Conservation (phyloP, 495 filamentous ascomycete genomes). For the Penicillium paradoxum region DNA sequence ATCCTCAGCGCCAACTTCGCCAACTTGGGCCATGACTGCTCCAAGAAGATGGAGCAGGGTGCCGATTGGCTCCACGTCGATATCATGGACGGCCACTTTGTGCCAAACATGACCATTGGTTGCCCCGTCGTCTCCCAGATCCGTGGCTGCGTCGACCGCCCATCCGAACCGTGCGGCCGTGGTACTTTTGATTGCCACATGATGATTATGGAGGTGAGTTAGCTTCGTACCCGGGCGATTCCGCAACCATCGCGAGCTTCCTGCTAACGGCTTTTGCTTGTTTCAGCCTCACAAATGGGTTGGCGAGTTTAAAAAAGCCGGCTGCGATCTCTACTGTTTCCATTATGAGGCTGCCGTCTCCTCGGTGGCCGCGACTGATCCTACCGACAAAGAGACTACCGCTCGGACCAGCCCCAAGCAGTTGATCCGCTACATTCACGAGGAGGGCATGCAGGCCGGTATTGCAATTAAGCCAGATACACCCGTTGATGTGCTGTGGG, state of each 20-base stretch:
- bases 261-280: background rate
- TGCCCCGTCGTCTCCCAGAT: constrained; percentile 93
- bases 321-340: constrained; percentile 98
- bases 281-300: constrained; percentile 94
- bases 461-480: constrained; percentile 95
- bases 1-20: constrained; percentile 97
- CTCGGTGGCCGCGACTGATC: constrained; percentile 76
- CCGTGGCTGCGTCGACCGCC: constrained; percentile 70
- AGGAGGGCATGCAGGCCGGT: constrained; percentile 81
- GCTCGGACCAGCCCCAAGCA: constrained; percentile 71
- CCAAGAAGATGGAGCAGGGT: constrained; percentile 70
- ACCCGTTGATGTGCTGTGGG: constrained; percentile 82
- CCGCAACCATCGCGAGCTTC: background rate
- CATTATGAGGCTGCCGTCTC: constrained; percentile 95
- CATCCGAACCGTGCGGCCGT: constrained; percentile 52
- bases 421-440: constrained; percentile 85
- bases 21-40: constrained; percentile 77
- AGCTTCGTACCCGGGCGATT: background rate
- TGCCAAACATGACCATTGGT: constrained; percentile 97
- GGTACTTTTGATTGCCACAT: constrained; percentile 99
- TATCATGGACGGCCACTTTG: constrained; percentile 96
- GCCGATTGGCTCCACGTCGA: constrained; percentile 78
- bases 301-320: constrained; percentile 84
- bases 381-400: constrained; percentile 58
- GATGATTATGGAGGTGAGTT: constrained; percentile 92